phyloP scores from a whole-genome alignment of 495 filamentous ascomycete species.

The Tuber melanosporum region DNA sequence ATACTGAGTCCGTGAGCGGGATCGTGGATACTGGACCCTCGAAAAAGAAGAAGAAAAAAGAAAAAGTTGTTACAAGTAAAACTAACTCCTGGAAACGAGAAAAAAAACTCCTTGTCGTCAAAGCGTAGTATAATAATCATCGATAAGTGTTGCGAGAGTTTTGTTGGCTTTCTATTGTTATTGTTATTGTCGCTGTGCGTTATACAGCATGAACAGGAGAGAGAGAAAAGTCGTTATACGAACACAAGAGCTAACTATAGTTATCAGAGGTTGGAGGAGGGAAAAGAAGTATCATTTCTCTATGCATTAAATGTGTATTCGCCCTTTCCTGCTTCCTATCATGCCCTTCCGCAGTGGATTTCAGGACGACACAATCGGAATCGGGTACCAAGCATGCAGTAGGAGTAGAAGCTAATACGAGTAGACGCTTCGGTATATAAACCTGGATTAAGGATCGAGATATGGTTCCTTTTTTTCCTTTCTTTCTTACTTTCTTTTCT shows the following conservation, averaged over 20 bases:
- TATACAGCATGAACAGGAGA: background rate
- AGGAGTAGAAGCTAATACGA: background rate
- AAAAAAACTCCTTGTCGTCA: background rate
- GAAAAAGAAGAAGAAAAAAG: too few species aligned
- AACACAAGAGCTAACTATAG: background rate
- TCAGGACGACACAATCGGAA: background rate
- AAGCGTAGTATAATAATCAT: background rate
- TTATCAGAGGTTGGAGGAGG: background rate
- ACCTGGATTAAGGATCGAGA: background rate
- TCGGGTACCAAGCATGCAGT: background rate
- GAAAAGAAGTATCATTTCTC: background rate
- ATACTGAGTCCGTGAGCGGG: background rate
- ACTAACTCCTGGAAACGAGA: background rate
- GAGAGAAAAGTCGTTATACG: background rate
- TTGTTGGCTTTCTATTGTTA: background rate
- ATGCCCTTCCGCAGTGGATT: background rate
- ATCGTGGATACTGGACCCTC: background rate
- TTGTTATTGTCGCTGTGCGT: background rate
- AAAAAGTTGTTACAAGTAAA: background rate
- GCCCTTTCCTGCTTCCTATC: background rate
- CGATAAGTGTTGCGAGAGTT: background rate
- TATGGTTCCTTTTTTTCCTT: background rate
- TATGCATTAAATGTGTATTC: background rate
- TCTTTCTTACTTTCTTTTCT: background rate
- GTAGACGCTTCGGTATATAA: background rate